phyloP scores from a whole-genome alignment of 495 filamentous ascomycete species.

The Xylaria sp. region DNA sequence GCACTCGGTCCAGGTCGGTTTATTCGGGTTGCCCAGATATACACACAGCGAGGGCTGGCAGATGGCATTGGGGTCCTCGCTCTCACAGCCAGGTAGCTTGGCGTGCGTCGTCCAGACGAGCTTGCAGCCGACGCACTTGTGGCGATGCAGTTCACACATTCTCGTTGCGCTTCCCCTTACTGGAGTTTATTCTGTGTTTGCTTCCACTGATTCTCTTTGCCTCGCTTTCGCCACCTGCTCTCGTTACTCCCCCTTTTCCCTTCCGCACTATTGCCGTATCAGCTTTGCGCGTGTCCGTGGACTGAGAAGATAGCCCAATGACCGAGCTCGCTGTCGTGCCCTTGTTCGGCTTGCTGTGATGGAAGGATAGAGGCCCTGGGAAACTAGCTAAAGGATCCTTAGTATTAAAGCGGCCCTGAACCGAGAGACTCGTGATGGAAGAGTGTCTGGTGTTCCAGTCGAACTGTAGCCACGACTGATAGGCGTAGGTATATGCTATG shows the following conservation, averaged over 20 bases:
- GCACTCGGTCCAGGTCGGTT: constrained; percentile 31
- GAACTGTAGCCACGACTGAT: background rate
- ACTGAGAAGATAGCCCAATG: background rate
- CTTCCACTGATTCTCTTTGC: background rate
- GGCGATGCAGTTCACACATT: constrained; percentile 38
- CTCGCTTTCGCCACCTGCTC: background rate
- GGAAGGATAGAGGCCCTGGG: background rate
- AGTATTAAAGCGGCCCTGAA: background rate
- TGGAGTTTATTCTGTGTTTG: background rate
- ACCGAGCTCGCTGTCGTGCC: background rate
- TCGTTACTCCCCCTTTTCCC: no score
- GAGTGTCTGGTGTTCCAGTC: background rate
- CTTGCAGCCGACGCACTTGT: constrained; percentile 33
- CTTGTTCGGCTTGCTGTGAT: background rate
- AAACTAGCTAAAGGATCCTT: background rate
- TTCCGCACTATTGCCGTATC: background rate
- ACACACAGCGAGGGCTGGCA: constrained; percentile 33
- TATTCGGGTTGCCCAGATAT: constrained; percentile 31
- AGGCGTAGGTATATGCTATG: background rate
- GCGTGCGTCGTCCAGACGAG: constrained; percentile 26
- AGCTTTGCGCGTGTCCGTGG: background rate
- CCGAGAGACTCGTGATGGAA: background rate
- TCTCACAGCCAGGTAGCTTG: constrained; percentile 36
- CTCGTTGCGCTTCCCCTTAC: background rate
- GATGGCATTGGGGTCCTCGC: constrained; percentile 20